phyloP scores from a whole-genome alignment of 139 green algal genomes.

The Chlorella sp. region DNA sequence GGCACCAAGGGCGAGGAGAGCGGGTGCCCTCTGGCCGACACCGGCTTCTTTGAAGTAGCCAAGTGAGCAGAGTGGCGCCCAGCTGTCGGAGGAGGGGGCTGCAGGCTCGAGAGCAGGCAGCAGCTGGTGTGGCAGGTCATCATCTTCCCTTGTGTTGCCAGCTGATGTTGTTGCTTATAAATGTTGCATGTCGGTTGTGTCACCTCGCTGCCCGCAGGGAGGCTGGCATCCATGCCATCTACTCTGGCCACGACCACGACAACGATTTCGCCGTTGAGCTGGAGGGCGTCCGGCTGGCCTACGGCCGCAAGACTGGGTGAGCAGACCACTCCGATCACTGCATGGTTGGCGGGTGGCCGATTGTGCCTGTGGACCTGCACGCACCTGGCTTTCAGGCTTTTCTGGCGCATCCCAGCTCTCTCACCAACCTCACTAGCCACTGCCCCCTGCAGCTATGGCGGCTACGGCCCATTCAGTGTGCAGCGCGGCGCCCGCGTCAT shows the following conservation, averaged over 20 bases:
- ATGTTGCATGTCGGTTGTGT: no score
- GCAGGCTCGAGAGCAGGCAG: no score
- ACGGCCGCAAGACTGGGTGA: conserved; percentile 27
- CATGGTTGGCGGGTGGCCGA: no score
- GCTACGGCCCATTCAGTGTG: conserved; percentile 11
- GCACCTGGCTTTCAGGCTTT: no score
- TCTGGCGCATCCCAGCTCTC: no score
- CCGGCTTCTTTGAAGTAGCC: conserved; percentile 15
- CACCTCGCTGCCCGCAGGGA: neutral
- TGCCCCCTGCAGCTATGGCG: conserved; percentile 22
- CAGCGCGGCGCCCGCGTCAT: conserved; percentile 34
- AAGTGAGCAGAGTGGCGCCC: neutral
- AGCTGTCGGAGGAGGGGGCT: no score
- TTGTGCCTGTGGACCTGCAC: no score
- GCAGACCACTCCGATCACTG: no score
- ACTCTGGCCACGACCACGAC: conserved; percentile 46
- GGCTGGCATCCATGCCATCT: conserved; percentile 13
- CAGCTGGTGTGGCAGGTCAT: neutral
- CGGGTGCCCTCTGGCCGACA: conserved; percentile 34
- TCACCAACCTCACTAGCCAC: no score
- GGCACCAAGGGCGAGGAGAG: conserved; percentile 45
- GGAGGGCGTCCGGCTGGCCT: conserved; percentile 34
- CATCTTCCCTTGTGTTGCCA: no score
- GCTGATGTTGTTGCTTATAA: neutral
- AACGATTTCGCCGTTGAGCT: conserved; percentile 31